These are phyloP conservation scores for Caryopteris hybrid DNA, from an alignment of 305 asterid genomes.

Conservation along the genomic window DNA sequence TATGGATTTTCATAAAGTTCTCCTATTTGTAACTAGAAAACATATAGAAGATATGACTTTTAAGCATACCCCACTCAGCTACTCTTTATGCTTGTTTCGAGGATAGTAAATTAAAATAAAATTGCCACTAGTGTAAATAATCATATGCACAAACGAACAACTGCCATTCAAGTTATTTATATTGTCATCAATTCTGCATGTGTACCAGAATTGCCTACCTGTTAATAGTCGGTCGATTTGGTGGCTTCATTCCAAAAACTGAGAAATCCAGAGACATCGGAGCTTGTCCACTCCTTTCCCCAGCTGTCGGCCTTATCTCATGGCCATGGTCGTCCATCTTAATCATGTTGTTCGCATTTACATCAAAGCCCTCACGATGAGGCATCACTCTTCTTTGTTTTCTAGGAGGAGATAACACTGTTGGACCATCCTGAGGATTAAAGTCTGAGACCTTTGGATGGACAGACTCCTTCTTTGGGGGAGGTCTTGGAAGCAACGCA, in stretches of 20 bases:
- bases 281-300: conserved; percentile 67
- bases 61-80: not conserved
- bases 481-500: conserved; percentile 87
- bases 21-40: not conserved
- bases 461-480: conserved; percentile 67
- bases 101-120: not conserved
- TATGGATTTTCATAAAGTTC: not conserved
- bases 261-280: conserved; percentile 95
- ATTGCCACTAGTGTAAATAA: not conserved
- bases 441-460: conserved; percentile 53
- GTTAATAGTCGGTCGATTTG: conserved; percentile 89
- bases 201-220: conserved; percentile 42
- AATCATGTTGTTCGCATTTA: conserved; percentile 40
- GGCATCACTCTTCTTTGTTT: conserved; percentile 94
- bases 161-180: conserved; percentile 9
- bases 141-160: not conserved
- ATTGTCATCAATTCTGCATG: conserved; percentile 13
- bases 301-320: conserved; percentile 49
- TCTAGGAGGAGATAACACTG: conserved; percentile 92
- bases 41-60: not conserved
- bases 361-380: conserved; percentile 71
- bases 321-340: conserved; percentile 59
- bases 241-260: conserved; percentile 72
- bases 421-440: conserved; percentile 67
- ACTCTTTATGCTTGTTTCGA: not conserved